Evolutionary conservation across 2,329 filamentous ascomycete species (phyloP).

Genomic region (Curvularia spicifera): DNA sequence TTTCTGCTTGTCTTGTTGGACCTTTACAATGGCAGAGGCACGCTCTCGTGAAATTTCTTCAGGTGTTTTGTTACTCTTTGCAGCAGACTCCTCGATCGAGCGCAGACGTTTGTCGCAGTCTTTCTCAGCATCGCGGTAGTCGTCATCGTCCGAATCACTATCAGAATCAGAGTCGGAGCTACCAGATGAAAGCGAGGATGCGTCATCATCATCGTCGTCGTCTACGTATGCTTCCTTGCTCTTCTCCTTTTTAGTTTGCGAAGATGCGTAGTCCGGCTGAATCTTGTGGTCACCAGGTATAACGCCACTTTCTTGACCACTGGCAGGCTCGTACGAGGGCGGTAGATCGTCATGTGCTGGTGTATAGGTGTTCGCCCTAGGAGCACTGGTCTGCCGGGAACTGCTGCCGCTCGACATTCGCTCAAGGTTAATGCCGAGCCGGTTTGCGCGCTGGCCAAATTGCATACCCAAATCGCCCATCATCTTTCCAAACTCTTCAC

Average conservation of each 20-base stretch:
- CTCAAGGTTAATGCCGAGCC: slow-evolving; percentile 30
- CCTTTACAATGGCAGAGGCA: slow-evolving; percentile 34
- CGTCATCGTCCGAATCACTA: slow-evolving; percentile 21
- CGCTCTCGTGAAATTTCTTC: slow-evolving; percentile 33
- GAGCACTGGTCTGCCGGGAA: neutral
- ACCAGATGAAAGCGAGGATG: slow-evolving; percentile 33
- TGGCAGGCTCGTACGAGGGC: slow-evolving; percentile 21
- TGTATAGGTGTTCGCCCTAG: neutral
- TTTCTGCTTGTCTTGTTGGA: slow-evolving; percentile 24
- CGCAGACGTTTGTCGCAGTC: slow-evolving; percentile 27
- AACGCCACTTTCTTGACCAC: slow-evolving; percentile 32
- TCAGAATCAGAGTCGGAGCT: slow-evolving; percentile 30
- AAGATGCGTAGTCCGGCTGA: neutral
- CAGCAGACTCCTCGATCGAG: slow-evolving; percentile 30
- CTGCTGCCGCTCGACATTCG: slow-evolving; percentile 11
- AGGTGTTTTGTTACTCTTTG: slow-evolving; percentile 35
- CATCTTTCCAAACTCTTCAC: slow-evolving; percentile 43
- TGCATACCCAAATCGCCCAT: slow-evolving; percentile 41
- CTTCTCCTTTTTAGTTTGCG: slow-evolving; percentile 9
- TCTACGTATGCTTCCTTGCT: slow-evolving; percentile 11
- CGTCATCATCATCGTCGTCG: slow-evolving; percentile 29
- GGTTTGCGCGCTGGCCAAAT: slow-evolving; percentile 35
- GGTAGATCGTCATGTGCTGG: slow-evolving; percentile 22
- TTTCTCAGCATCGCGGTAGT: slow-evolving; percentile 17
- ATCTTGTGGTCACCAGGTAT: slow-evolving; percentile 16